These are phyloP conservation scores for Pyrenula aspistea DNA, from an alignment of 495 filamentous ascomycete species.

Conservation along the genomic window DNA sequence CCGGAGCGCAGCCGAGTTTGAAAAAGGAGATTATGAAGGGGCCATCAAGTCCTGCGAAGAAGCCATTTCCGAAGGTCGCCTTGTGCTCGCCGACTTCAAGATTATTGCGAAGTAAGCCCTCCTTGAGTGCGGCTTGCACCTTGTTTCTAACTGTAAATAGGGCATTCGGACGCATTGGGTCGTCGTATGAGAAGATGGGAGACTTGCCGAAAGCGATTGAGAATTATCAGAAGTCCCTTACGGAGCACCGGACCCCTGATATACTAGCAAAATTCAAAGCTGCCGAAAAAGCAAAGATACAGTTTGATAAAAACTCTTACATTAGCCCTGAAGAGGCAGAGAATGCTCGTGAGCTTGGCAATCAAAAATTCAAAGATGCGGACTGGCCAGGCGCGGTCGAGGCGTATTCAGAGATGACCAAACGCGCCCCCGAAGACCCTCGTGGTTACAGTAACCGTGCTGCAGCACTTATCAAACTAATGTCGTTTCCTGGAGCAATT, in stretches of 20 bases:
- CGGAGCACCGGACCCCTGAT: conserved; percentile 93
- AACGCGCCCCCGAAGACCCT: conserved; percentile 85
- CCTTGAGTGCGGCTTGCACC: neutral
- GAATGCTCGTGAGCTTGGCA: conserved; percentile 87
- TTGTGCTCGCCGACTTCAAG: conserved; percentile 89
- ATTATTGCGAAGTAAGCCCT: conserved; percentile 70
- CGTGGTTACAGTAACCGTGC: conserved; percentile 96
- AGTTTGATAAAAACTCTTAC: conserved; percentile 65
- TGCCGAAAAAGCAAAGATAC: conserved; percentile 83
- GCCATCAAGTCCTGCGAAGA: conserved; percentile 76
- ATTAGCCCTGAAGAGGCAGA: conserved; percentile 87
- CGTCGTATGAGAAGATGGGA: conserved; percentile 77
- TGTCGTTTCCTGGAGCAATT: conserved; percentile 87
- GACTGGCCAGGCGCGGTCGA: conserved; percentile 96
- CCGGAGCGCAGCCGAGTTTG: conserved; percentile 83
- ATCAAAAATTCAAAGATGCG: conserved; percentile 88
- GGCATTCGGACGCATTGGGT: conserved; percentile 81
- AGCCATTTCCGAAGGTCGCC: conserved; percentile 79
- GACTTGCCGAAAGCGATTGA: conserved; percentile 74
- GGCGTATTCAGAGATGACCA: conserved; percentile 94
- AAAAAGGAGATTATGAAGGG: conserved; percentile 85
- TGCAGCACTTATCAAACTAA: conserved; percentile 89
- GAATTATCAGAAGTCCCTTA: conserved; percentile 85
- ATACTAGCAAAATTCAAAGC: conserved; percentile 83
- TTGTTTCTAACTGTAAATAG: conserved; percentile 19